A percentile compares a stretch with the other conserved stretches of the same genome.
Evolutionary conservation across 768 basidiomycete species (phyloP).

Genomic region (Calvatia gigantea): DNA sequence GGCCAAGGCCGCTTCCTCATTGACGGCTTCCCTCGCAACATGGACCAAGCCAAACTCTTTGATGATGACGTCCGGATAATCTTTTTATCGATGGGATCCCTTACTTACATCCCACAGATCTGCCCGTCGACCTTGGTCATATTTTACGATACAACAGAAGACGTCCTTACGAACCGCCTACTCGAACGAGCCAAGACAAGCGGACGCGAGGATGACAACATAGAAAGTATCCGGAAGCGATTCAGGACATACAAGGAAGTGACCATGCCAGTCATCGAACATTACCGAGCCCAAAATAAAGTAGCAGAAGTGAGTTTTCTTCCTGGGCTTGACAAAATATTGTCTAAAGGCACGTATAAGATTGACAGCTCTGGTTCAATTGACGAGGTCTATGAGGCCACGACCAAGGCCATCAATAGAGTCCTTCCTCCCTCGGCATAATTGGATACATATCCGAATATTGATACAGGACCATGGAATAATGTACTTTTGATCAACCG

Average conservation of each 20-base stretch:
- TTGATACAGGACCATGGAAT: conserved; percentile 1
- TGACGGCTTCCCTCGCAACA: conserved; percentile 97
- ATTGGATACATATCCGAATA: neutral
- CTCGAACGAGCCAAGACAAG: conserved; percentile 90
- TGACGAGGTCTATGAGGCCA: conserved; percentile 67
- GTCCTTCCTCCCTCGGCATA: conserved; percentile 17
- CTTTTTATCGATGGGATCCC: neutral
- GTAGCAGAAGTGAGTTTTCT: conserved; percentile 67
- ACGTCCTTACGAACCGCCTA: conserved; percentile 82
- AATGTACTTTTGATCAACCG: conserved; percentile 23
- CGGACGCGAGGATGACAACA: conserved; percentile 94
- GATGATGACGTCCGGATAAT: conserved; percentile 70
- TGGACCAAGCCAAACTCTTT: conserved; percentile 95
- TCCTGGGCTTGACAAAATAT: neutral
- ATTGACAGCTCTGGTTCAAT: conserved; percentile 66
- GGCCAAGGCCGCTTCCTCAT: conserved; percentile 87
- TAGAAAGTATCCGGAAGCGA: conserved; percentile 93
- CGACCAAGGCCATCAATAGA: conserved; percentile 46
- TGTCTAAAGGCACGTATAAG: conserved; percentile 29
- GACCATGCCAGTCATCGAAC: conserved; percentile 90
- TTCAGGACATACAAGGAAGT: conserved; percentile 86
- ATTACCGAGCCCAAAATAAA: conserved; percentile 65
- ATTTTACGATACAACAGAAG: conserved; percentile 84
- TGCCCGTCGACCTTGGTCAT: conserved; percentile 78
- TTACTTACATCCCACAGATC: conserved; percentile 44